Conservation (phyloP, 345 rosid species). For the Citrus glauca region DNA sequence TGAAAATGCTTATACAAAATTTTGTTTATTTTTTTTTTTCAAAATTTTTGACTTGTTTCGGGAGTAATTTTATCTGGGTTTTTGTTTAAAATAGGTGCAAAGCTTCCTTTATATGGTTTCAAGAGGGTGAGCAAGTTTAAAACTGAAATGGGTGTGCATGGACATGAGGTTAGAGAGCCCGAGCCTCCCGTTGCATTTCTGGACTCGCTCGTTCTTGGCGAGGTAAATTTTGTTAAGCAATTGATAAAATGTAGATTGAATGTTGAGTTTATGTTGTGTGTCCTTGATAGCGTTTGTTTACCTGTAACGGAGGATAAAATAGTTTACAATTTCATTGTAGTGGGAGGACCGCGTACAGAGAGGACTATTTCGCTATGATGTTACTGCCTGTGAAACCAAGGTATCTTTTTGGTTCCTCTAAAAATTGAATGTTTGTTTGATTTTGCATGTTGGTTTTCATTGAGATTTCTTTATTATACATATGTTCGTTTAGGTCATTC, state of each 20-base stretch:
- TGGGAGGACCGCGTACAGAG: constrained; percentile 93
- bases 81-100: constrained; percentile 45
- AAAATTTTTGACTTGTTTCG: constrained; percentile 3
- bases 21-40: background rate
- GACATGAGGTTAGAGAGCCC: constrained; percentile 29
- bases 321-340: constrained; percentile 33
- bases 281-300: background rate
- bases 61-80: background rate
- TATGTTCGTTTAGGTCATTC: constrained; percentile 60
- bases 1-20: background rate
- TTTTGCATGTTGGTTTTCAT: constrained; percentile 1
- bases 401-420: constrained; percentile 20
- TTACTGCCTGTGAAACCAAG: constrained; percentile 95
- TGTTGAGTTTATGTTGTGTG: background rate
- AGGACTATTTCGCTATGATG: constrained; percentile 95
- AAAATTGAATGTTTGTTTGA: background rate
- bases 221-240: constrained; percentile 43
- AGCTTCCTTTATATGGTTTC: constrained; percentile 75
- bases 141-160: constrained; percentile 23
- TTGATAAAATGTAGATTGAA: background rate
- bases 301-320: background rate
- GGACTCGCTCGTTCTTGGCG: constrained; percentile 72
- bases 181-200: constrained; percentile 66
- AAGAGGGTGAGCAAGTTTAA: constrained; percentile 33
- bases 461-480: background rate